Percentiles rank a stretch among this genome's conserved stretches.
Evolutionary conservation across 1,139 yeast genomes (phyloP).

Genomic region (Saccharomyces hybrid): DNA sequence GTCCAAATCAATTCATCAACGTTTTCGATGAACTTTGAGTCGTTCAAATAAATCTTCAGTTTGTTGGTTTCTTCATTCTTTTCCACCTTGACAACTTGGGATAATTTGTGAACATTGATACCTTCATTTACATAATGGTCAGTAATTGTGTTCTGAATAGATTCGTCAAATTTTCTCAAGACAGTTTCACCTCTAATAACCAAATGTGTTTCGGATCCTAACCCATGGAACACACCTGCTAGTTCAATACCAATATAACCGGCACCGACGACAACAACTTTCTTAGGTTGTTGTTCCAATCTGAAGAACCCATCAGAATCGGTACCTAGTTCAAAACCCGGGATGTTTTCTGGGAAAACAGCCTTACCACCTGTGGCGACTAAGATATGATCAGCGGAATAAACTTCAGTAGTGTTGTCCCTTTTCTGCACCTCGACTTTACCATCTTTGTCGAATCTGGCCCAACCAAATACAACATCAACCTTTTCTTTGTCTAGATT

Average conservation of each 20-base stretch:
- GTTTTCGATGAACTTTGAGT: conserved; percentile 45
- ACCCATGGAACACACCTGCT: conserved; percentile 84
- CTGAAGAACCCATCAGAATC: conserved; percentile 89
- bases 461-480: conserved; percentile 82
- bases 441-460: conserved; percentile 61
- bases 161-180: conserved; percentile 75
- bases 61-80: conserved; percentile 49
- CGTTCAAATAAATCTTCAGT: conserved; percentile 51
- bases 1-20: conserved; percentile 91
- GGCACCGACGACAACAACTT: conserved; percentile 93
- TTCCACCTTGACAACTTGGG: conserved; percentile 54
- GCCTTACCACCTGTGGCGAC: conserved; percentile 94
- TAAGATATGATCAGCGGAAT: conserved; percentile 73
- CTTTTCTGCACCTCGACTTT: conserved; percentile 67
- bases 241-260: conserved; percentile 96
- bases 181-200: conserved; percentile 88
- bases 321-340: conserved; percentile 77
- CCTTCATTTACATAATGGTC: conserved; percentile 76
- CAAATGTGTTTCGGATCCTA: conserved; percentile 82
- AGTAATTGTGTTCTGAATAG: conserved; percentile 72
- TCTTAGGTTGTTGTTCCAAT: conserved; percentile 72
- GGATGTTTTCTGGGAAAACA: conserved; percentile 53
- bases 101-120: conserved; percentile 63
- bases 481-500: conserved; percentile 85
- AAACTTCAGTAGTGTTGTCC: conserved; percentile 50